These are phyloP conservation scores for Tritrichomonas musculus DNA, from an alignment of 208 protist species.

Conservation along the genomic window DNA sequence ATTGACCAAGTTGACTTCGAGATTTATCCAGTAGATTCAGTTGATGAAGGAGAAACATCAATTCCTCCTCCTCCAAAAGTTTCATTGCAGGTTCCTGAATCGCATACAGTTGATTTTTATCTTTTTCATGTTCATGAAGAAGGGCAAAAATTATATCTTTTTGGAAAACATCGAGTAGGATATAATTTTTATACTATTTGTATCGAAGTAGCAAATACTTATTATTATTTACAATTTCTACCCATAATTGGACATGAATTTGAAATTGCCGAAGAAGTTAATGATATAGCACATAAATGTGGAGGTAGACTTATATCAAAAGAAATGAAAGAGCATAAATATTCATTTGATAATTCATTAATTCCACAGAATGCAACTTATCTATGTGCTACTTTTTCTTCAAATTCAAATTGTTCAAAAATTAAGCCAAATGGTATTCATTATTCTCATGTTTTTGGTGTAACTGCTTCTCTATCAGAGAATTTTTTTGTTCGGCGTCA, in stretches of 20 bases:
- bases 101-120: not conserved
- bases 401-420: not conserved
- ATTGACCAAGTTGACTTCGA: too few relatives aligned
- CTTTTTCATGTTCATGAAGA: constrained; percentile 25
- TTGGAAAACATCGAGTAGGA: not conserved
- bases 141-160: not conserved
- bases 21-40: not conserved
- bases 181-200: not conserved
- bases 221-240: constrained; percentile 17
- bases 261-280: not conserved
- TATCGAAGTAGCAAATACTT: not conserved
- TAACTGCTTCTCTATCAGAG: not conserved
- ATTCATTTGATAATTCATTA: not conserved
- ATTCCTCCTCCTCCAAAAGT: not conserved
- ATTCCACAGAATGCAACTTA: not conserved
- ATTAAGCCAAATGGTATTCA: not conserved
- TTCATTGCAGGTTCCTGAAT: not conserved
- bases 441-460: not conserved
- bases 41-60: not conserved
- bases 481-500: not conserved
- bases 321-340: not conserved
- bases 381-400: not conserved
- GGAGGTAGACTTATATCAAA: not conserved
- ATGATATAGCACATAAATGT: not conserved
- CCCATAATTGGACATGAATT: not conserved